These are phyloP conservation scores for Acacia pycnantha DNA, from an alignment of 331 rosid species.

Conservation along the genomic window DNA sequence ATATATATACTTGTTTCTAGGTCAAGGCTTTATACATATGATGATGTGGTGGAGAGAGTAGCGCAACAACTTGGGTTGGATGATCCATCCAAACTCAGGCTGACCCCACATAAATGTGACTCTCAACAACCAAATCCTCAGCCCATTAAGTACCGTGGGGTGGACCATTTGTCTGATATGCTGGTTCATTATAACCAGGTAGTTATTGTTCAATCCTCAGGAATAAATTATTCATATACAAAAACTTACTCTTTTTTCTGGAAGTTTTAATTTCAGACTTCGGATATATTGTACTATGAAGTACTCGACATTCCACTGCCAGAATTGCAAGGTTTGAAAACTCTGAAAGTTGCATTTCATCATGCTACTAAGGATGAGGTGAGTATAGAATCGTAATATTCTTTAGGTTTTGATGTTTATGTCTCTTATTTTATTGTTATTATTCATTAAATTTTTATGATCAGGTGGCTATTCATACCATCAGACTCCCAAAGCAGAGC, in stretches of 20 bases:
- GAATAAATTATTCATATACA: constrained; percentile 16
- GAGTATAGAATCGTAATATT: constrained; percentile 38
- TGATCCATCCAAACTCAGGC: constrained; percentile 80
- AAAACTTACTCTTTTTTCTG: constrained; percentile 17
- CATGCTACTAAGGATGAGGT: constrained; percentile 86
- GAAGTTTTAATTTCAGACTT: constrained; percentile 51
- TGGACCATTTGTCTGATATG: constrained; percentile 83
- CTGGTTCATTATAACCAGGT: constrained; percentile 93
- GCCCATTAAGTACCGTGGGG: constrained; percentile 81
- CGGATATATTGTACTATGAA: constrained; percentile 85
- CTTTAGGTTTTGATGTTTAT: not conserved
- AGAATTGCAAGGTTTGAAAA: constrained; percentile 87
- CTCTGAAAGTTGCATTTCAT: constrained; percentile 86
- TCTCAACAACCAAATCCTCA: constrained; percentile 95
- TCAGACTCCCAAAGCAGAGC: constrained; percentile 86
- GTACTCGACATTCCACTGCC: constrained; percentile 93
- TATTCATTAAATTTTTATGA: constrained; percentile 3
- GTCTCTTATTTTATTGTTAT: not conserved
- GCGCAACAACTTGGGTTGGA: constrained; percentile 84
- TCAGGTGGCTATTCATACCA: constrained; percentile 81
- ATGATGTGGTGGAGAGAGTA: constrained; percentile 80
- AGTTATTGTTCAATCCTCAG: constrained; percentile 22
- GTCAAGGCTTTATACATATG: constrained; percentile 85
- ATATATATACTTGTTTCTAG: constrained; percentile 42
- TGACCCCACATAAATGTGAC: constrained; percentile 87